phyloP scores from a whole-genome alignment of 768 basidiomycete species.

The Melanogaster broomeanus region DNA sequence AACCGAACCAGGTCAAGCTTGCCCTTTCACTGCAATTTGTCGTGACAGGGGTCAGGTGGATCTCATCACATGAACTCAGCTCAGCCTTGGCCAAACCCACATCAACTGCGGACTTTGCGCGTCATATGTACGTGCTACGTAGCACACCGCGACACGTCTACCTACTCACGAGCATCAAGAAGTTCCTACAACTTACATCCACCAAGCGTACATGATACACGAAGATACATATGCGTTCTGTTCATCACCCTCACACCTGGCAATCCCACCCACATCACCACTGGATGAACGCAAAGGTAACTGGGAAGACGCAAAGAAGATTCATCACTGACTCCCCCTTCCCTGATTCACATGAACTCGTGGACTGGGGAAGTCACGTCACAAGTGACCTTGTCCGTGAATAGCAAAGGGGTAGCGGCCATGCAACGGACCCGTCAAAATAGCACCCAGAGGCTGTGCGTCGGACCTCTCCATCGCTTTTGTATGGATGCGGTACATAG shows the following conservation, averaged over 20 bases:
- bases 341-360: not conserved
- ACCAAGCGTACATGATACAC: no score
- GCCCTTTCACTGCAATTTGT: not conserved
- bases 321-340: not conserved
- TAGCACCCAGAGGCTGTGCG: not conserved
- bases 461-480: no score
- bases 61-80: constrained; percentile 10
- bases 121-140: no score
- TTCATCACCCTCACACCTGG: not conserved
- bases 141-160: no score
- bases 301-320: not conserved
- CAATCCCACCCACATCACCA: not conserved
- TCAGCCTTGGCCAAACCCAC: not conserved
- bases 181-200: no score
- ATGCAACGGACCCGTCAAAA: constrained; percentile 1
- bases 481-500: no score
- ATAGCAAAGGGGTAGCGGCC: not conserved
- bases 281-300: not conserved
- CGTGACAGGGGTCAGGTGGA: constrained; percentile 13
- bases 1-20: not conserved
- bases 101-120: constrained; percentile 11
- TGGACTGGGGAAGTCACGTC: not conserved
- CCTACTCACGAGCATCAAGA: no score
- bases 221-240: no score
- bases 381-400: not conserved